Conservation (phyloP, 805 yeast genomes). For the Groenewaldozyma salmanticensis region DNA sequence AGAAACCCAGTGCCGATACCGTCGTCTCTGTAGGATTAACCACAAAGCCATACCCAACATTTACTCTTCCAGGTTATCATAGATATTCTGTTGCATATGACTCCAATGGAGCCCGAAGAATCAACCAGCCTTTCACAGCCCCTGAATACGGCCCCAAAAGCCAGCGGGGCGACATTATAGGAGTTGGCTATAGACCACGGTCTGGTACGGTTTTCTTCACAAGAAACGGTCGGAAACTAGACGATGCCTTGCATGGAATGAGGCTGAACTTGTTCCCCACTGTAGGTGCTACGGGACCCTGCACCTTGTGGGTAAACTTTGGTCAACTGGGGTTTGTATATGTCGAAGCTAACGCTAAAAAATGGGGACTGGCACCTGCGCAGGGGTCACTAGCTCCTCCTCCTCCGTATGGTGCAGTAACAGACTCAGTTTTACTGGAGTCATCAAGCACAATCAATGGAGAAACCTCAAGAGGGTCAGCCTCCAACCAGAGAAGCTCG, state of each 20-base stretch:
- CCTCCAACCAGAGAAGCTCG: not conserved
- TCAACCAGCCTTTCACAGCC: conserved; percentile 60
- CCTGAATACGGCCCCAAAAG: conserved; percentile 38
- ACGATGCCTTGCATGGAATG: conserved; percentile 65
- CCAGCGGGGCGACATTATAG: conserved; percentile 83
- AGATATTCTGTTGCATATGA: conserved; percentile 80
- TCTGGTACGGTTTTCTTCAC: conserved; percentile 88
- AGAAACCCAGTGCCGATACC: conserved; percentile 38
- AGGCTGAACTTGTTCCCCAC: conserved; percentile 74
- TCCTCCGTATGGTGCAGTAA: conserved; percentile 78
- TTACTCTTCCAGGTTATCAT: conserved; percentile 88
- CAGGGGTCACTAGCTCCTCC: conserved; percentile 88
- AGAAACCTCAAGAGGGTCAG: not conserved
- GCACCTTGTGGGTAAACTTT: conserved; percentile 76
- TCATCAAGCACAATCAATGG: conserved; percentile 1
- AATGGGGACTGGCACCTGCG: conserved; percentile 91
- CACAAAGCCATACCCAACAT: conserved; percentile 85
- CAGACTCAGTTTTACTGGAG: conserved; percentile 69
- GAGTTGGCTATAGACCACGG: conserved; percentile 77
- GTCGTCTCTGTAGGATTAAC: conserved; percentile 66
- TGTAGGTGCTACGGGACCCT: conserved; percentile 73
- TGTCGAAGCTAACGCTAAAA: conserved; percentile 86
- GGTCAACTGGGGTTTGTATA: conserved; percentile 87
- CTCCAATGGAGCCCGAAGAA: conserved; percentile 69
- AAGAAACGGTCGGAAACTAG: conserved; percentile 85